phyloP scores from a whole-genome alignment of 2,329 filamentous ascomycete genomes.

The Sphaerulina populicola region DNA sequence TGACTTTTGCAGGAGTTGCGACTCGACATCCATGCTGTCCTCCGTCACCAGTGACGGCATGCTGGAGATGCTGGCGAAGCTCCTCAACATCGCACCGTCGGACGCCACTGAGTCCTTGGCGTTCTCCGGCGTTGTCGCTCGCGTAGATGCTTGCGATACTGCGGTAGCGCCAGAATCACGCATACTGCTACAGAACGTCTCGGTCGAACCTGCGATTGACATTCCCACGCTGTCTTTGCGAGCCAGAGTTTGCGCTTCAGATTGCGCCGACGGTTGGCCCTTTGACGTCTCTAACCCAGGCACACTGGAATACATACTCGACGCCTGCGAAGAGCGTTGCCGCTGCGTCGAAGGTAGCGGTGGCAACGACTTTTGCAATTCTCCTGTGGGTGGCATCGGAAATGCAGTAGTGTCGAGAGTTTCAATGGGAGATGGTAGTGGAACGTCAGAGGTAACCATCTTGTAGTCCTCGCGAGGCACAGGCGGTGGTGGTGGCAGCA shows the following conservation, averaged over 20 bases:
- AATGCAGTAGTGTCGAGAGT: slow-evolving; percentile 6
- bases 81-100: slow-evolving; percentile 52
- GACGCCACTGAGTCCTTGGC: slow-evolving; percentile 36
- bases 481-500: slow-evolving; percentile 9
- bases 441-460: background rate
- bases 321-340: slow-evolving; percentile 15
- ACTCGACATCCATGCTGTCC: slow-evolving; percentile 70
- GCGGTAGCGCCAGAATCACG: slow-evolving; percentile 74
- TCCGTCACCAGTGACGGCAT: slow-evolving; percentile 60
- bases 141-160: slow-evolving; percentile 72
- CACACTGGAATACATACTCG: slow-evolving; percentile 6
- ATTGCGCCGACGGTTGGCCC: slow-evolving; percentile 10
- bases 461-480: background rate
- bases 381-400: slow-evolving; percentile 3
- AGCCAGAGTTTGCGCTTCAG: slow-evolving; percentile 15
- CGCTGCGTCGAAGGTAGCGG: slow-evolving; percentile 8
- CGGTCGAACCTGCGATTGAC: slow-evolving; percentile 68
- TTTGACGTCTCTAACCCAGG: slow-evolving; percentile 13
- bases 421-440: slow-evolving; percentile 7
- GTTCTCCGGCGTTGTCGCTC: slow-evolving; percentile 77
- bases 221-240: slow-evolving; percentile 62
- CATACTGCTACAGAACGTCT: slow-evolving; percentile 63
- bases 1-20: slow-evolving; percentile 79
- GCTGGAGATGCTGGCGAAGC: slow-evolving; percentile 56
- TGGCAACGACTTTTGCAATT: slow-evolving; percentile 10